Evolutionary conservation across 441 rosid genomes (phyloP).

Genomic region (Arabidopsis lyrata): DNA sequence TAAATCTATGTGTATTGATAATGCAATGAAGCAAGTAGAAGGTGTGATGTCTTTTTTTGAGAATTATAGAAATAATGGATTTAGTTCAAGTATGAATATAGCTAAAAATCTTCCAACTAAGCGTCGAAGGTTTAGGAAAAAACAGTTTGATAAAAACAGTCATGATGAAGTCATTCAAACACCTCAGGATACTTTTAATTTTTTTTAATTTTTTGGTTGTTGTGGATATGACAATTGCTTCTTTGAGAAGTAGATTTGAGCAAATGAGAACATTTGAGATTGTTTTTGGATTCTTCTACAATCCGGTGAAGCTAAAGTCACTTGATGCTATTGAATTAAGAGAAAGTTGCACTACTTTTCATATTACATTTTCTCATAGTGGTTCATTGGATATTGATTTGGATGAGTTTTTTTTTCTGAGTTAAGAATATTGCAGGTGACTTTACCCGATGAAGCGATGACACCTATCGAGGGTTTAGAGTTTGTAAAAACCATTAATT

Average conservation of each 20-base stretch:
- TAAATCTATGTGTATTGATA: constrained; percentile 2
- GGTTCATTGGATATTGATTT: too few relatives aligned
- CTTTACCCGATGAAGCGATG: background rate
- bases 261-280: too few relatives aligned
- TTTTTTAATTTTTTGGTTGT: too few relatives aligned
- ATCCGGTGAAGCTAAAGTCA: too few relatives aligned
- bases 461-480: background rate
- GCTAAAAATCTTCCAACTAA: background rate
- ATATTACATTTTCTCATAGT: too few relatives aligned
- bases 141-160: constrained; percentile 1
- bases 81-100: background rate
- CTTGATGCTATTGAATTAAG: too few relatives aligned
- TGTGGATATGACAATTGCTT: too few relatives aligned
- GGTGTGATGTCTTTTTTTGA: constrained; percentile 2
- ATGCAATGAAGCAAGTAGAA: background rate
- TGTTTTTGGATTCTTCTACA: too few relatives aligned
- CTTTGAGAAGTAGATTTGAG: too few relatives aligned
- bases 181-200: too few relatives aligned
- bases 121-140: background rate
- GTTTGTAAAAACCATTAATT: background rate
- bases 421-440: constrained; percentile 17
- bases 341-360: too few relatives aligned
- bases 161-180: background rate
- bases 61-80: constrained; percentile 16
- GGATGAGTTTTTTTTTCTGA: background rate